These are phyloP conservation scores for Orobanche coerulescens DNA, from an alignment of 257 asterid species.

Conservation along the genomic window DNA sequence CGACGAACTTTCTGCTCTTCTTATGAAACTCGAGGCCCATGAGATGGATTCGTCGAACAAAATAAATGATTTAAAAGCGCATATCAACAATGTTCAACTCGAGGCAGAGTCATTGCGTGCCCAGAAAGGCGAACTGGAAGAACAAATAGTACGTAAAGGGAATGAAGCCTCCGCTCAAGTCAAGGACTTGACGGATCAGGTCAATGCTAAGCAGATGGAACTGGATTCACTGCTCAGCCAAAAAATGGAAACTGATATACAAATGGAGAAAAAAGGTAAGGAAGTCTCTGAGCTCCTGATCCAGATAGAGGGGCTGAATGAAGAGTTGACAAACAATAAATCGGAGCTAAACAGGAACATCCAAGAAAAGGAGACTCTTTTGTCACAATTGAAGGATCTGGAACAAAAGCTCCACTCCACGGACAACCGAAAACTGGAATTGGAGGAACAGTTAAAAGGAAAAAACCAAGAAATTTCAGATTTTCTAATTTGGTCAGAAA, in stretches of 20 bases:
- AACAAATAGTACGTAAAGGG: constrained; percentile 35
- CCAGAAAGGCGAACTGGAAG: constrained; percentile 47
- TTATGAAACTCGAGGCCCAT: constrained; percentile 48
- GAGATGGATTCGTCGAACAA: constrained; percentile 43
- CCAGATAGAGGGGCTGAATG: constrained; percentile 43
- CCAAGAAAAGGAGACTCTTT: constrained; percentile 38
- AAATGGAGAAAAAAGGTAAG: constrained; percentile 39
- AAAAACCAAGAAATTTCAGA: constrained; percentile 39
- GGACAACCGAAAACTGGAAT: constrained; percentile 28
- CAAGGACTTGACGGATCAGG: constrained; percentile 37
- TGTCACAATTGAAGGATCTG: constrained; percentile 29
- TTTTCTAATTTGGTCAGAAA: constrained; percentile 26
- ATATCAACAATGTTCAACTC: constrained; percentile 35
- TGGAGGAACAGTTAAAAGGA: constrained; percentile 44
- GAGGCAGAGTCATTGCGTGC: constrained; percentile 43
- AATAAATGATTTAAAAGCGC: constrained; percentile 39
- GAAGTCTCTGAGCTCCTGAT: constrained; percentile 36
- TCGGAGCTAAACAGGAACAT: constrained; percentile 28
- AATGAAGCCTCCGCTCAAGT: constrained; percentile 37
- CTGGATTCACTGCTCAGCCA: constrained; percentile 36
- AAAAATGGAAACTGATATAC: constrained; percentile 41
- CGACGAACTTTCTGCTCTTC: constrained; percentile 47
- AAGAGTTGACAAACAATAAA: constrained; percentile 37
- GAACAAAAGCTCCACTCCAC: constrained; percentile 32
- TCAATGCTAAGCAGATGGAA: constrained; percentile 40